phyloP scores from a whole-genome alignment of 164 flowering plant genomes.

The grape (Vitis vinifera) region DNA sequence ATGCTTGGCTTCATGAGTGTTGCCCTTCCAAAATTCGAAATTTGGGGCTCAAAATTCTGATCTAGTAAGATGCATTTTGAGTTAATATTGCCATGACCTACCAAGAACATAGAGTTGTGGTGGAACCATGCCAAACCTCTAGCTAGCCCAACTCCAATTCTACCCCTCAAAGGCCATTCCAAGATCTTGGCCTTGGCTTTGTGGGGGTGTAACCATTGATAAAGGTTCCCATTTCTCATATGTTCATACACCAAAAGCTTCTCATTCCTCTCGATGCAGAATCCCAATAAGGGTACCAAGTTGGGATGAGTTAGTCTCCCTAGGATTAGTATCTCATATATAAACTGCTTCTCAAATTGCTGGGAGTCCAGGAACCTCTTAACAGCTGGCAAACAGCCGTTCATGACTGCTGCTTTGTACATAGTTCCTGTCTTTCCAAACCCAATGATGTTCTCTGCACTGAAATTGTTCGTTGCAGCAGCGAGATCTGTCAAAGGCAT shows the following conservation, averaged over 20 bases:
- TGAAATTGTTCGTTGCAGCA: neutral
- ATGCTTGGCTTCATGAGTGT: neutral
- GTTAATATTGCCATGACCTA: neutral
- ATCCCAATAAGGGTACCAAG: slow-evolving; percentile 7
- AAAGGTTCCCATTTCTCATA: slow-evolving; percentile 18
- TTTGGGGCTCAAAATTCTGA: neutral
- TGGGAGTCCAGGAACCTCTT: neutral
- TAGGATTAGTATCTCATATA: neutral
- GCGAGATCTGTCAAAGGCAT: neutral
- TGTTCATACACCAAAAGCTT: slow-evolving; percentile 7
- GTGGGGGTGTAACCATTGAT: slow-evolving; percentile 5
- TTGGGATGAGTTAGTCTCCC: neutral
- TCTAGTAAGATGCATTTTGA: neutral
- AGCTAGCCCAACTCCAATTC: slow-evolving; percentile 18
- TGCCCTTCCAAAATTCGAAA: neutral
- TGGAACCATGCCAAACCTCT: slow-evolving; percentile 27
- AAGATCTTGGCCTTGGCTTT: slow-evolving; percentile 2
- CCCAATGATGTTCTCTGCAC: neutral
- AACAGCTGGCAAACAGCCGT: neutral
- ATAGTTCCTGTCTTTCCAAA: neutral
- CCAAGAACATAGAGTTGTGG: slow-evolving; percentile 2
- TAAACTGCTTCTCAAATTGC: neutral
- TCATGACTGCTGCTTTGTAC: neutral
- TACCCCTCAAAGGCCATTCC: slow-evolving; percentile 20
- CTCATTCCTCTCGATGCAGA: slow-evolving; percentile 8